phyloP scores from a whole-genome alignment of 805 yeast species.

The Saccharomyces jurei region DNA sequence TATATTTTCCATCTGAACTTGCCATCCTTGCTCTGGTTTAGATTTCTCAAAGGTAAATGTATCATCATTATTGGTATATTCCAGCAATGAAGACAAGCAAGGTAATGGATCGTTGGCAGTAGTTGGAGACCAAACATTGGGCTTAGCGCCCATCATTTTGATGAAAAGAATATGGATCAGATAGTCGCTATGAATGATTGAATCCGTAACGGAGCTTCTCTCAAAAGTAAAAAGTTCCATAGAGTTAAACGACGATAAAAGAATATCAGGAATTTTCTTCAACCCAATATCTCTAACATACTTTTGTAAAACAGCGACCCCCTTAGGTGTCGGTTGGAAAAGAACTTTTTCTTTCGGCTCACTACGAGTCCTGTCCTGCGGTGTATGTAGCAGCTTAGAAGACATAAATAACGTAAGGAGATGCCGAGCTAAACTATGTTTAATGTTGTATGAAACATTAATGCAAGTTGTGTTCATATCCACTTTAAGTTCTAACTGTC shows the following conservation, averaged over 20 bases:
- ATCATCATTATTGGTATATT: slow-evolving; percentile 27
- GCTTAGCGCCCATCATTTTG: slow-evolving; percentile 53
- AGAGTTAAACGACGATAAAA: slow-evolving; percentile 55
- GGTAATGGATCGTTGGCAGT: slow-evolving; percentile 45
- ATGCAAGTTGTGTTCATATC: slow-evolving; percentile 45
- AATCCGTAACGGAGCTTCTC: slow-evolving; percentile 50
- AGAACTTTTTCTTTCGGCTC: slow-evolving; percentile 36
- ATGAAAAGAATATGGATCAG: slow-evolving; percentile 59
- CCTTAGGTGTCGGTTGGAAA: slow-evolving; percentile 88
- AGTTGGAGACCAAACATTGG: slow-evolving; percentile 62
- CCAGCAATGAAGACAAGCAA: slow-evolving; percentile 28
- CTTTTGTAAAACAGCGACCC: slow-evolving; percentile 58
- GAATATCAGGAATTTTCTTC: slow-evolving; percentile 38
- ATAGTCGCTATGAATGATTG: slow-evolving; percentile 51
- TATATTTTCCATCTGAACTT: slow-evolving; percentile 6
- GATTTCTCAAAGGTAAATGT: slow-evolving; percentile 22
- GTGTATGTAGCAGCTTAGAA: slow-evolving; percentile 63
- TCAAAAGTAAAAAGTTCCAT: slow-evolving; percentile 66
- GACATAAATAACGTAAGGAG: slow-evolving; percentile 46
- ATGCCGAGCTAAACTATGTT: slow-evolving; percentile 39
- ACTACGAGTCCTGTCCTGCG: slow-evolving; percentile 60
- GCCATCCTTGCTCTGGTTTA: slow-evolving; percentile 7
- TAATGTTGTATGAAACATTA: slow-evolving; percentile 47
- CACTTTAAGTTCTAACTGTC: slow-evolving; percentile 38
- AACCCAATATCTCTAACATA: slow-evolving; percentile 55